A percentile compares a stretch with the other conserved stretches of the same genome.
These are phyloP conservation scores for Cystobasidium slooffiae DNA, from an alignment of 1,284 basidiomycete genomes.

Conservation along the genomic window DNA sequence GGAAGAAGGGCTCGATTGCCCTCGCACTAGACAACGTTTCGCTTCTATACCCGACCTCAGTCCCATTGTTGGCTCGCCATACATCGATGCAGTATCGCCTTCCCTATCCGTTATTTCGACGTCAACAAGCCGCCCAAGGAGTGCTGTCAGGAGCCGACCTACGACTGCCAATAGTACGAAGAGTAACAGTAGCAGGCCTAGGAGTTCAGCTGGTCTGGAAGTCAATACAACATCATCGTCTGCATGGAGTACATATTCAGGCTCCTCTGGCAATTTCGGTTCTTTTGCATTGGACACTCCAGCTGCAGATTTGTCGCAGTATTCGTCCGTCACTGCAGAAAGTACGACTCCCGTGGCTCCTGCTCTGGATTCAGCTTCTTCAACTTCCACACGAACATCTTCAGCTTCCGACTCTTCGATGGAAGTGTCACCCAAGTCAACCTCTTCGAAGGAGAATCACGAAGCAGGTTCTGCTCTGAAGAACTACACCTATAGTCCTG, in stretches of 20 bases:
- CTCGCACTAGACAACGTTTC: slow-evolving; percentile 23
- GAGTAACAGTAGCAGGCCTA: slow-evolving; percentile 12
- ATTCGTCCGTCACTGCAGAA: neutral
- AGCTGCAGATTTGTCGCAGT: neutral
- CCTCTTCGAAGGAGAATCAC: neutral
- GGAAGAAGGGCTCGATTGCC: neutral
- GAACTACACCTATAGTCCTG: neutral
- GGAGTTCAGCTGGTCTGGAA: slow-evolving; percentile 31
- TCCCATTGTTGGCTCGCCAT: slow-evolving; percentile 30
- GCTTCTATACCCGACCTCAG: slow-evolving; percentile 19
- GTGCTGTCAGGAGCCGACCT: neutral
- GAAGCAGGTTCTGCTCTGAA: neutral
- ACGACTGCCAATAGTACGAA: slow-evolving; percentile 16
- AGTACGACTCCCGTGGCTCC: neutral
- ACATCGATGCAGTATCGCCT: slow-evolving; percentile 26
- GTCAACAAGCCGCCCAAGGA: neutral
- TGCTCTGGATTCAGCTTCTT: slow-evolving; percentile 1
- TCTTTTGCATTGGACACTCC: neutral
- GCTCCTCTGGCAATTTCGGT: slow-evolving; percentile 8
- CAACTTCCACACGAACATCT: neutral
- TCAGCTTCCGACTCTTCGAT: slow-evolving; percentile 1
- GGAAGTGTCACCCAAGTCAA: slow-evolving; percentile 1
- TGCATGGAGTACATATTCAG: slow-evolving; percentile 8
- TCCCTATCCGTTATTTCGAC: slow-evolving; percentile 27
- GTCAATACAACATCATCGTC: neutral